A percentile compares a stretch with the other conserved stretches of the same genome.
phyloP scores from a whole-genome alignment of 2,329 filamentous ascomycete species.

The Xylaria polymorpha region DNA sequence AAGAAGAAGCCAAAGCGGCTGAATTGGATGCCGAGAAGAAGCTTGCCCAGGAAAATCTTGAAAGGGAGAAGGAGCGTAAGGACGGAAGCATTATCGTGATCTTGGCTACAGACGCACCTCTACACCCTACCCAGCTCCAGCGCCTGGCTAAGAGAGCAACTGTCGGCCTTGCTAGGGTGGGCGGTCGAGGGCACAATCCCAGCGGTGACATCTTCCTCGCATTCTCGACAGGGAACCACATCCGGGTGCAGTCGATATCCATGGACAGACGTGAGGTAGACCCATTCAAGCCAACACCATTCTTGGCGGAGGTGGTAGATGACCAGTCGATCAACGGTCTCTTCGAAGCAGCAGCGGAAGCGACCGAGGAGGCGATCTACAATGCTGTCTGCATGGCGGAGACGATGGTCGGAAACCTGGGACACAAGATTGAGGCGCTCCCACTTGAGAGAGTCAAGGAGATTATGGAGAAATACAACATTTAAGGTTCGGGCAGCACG shows the following conservation, averaged over 20 bases:
- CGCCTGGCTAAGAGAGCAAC: slow-evolving; percentile 70
- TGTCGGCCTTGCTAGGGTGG: slow-evolving; percentile 69
- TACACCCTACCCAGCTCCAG: slow-evolving; percentile 67
- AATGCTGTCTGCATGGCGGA: slow-evolving; percentile 72
- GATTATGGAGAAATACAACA: slow-evolving; percentile 57
- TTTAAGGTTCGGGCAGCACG: slow-evolving; percentile 11
- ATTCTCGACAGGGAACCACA: slow-evolving; percentile 69
- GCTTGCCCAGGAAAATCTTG: slow-evolving; percentile 46
- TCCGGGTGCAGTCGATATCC: slow-evolving; percentile 57
- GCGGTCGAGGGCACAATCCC: slow-evolving; percentile 69
- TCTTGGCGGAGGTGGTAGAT: slow-evolving; percentile 61
- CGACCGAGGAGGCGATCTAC: slow-evolving; percentile 73
- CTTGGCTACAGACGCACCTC: slow-evolving; percentile 69
- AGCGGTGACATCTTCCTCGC: slow-evolving; percentile 76
- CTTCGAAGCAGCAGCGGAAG: slow-evolving; percentile 71
- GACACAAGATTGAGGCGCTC: slow-evolving; percentile 61
- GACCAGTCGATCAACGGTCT: slow-evolving; percentile 70
- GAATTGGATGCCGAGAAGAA: slow-evolving; percentile 45
- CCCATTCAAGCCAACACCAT: slow-evolving; percentile 53
- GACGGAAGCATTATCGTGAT: slow-evolving; percentile 72
- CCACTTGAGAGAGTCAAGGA: slow-evolving; percentile 60
- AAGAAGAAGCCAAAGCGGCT: slow-evolving; percentile 52
- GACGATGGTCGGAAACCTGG: slow-evolving; percentile 66
- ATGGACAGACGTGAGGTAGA: slow-evolving; percentile 53
- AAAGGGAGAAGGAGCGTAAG: slow-evolving; percentile 60